Percentiles rank a stretch among this genome's conserved stretches.
Conservation (phyloP, 805 yeast genomes). For the Ogataea naganishii region DNA sequence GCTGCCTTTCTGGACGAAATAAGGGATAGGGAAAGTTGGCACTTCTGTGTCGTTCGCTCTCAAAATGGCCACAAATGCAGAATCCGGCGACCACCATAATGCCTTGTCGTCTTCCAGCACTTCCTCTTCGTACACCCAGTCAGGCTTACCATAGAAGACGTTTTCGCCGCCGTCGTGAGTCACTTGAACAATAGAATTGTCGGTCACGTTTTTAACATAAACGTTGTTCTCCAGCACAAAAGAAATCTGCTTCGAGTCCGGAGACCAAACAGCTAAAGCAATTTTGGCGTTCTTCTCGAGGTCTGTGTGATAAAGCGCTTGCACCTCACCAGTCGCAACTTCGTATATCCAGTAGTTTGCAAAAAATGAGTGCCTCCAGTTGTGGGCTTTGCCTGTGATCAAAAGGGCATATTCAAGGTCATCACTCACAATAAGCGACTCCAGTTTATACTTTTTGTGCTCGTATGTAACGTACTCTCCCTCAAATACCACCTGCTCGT, state of each 20-base stretch:
- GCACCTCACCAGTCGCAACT: slow-evolving; percentile 20
- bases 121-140: slow-evolving; percentile 94
- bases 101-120: slow-evolving; percentile 64
- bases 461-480: slow-evolving; percentile 36
- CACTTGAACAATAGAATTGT: slow-evolving; percentile 32
- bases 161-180: slow-evolving; percentile 65
- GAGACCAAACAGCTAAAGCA: slow-evolving; percentile 62
- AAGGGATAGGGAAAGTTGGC: slow-evolving; percentile 65
- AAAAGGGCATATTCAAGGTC: slow-evolving; percentile 51
- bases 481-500: slow-evolving; percentile 37
- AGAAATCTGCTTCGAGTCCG: slow-evolving; percentile 57
- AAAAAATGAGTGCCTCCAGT: slow-evolving; percentile 65
- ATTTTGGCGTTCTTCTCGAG: slow-evolving; percentile 18
- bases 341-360: slow-evolving; percentile 59
- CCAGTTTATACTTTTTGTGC: slow-evolving; percentile 35
- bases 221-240: slow-evolving; percentile 64
- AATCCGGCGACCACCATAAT: slow-evolving; percentile 83
- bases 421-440: slow-evolving; percentile 55
- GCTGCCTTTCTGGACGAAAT: slow-evolving; percentile 47
- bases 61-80: slow-evolving; percentile 54
- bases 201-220: slow-evolving; percentile 36
- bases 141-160: slow-evolving; percentile 82
- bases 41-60: slow-evolving; percentile 69
- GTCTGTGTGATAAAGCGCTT: slow-evolving; percentile 18
- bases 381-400: slow-evolving; percentile 50